Evolutionary conservation across 2,329 filamentous ascomycete species (phyloP).

Genomic region (Cytospora mali): DNA sequence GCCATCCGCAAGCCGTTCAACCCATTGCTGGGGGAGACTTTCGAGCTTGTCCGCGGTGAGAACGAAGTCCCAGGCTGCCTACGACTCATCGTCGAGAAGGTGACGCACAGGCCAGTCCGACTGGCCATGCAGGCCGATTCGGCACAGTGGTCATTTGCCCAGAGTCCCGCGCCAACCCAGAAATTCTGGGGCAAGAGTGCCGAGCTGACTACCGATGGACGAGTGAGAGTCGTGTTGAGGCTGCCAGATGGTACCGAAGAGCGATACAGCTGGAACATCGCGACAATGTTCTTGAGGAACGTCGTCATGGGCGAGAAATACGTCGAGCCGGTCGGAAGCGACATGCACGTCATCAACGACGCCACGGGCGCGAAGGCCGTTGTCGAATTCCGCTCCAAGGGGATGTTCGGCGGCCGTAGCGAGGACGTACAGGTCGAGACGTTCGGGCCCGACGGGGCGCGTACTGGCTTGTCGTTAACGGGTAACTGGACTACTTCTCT

Average conservation of each 20-base stretch:
- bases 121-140: constrained; percentile 93
- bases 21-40: constrained; percentile 94
- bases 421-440: constrained; percentile 85
- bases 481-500: constrained; percentile 87
- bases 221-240: constrained; percentile 74
- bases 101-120: constrained; percentile 87
- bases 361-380: constrained; percentile 79
- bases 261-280: constrained; percentile 83
- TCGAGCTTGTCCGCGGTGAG: constrained; percentile 85
- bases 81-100: constrained; percentile 92
- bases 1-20: constrained; percentile 97
- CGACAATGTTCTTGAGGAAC: constrained; percentile 90
- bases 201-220: constrained; percentile 90
- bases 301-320: constrained; percentile 99
- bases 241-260: constrained; percentile 70
- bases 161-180: constrained; percentile 85
- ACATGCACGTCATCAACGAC: constrained; percentile 83
- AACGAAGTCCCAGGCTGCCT: constrained; percentile 72
- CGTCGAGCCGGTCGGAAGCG: constrained; percentile 84
- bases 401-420: constrained; percentile 93
- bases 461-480: constrained; percentile 67
- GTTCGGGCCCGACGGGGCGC: constrained; percentile 66
- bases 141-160: constrained; percentile 80
- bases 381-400: constrained; percentile 91
- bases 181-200: constrained; percentile 99